Evolutionary conservation across 257 asterid species (phyloP).

Genomic region (Thymus quinquecostatus): DNA sequence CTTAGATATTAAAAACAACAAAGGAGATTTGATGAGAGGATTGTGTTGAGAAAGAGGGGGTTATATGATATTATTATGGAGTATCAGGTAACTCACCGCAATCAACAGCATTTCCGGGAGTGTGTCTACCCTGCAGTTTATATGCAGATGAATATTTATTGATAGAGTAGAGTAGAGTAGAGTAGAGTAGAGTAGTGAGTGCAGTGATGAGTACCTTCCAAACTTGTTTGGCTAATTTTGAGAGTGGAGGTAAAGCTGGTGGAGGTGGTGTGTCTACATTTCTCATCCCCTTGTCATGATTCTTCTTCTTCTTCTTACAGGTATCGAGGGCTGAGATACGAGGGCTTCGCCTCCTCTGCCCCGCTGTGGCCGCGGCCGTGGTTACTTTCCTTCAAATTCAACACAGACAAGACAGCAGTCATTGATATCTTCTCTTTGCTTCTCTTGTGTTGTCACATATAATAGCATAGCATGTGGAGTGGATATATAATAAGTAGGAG

Average conservation of each 20-base stretch:
- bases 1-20: neutral
- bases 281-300: slow-evolving; percentile 36
- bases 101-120: slow-evolving; percentile 22
- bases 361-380: slow-evolving; percentile 19
- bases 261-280: slow-evolving; percentile 31
- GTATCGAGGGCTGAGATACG: slow-evolving; percentile 51
- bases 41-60: no score
- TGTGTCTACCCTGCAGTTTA: slow-evolving; percentile 45
- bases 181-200: no score
- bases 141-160: no score
- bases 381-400: slow-evolving; percentile 17
- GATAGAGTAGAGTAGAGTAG: no score
- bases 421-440: no score
- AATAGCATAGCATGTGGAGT: no score
- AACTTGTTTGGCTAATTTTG: slow-evolving; percentile 47
- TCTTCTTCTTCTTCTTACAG: neutral
- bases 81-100: slow-evolving; percentile 33
- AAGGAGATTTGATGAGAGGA: no score
- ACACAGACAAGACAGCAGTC: no score
- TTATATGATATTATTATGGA: no score
- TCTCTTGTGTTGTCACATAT: no score
- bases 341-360: slow-evolving; percentile 56
- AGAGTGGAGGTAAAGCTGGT: slow-evolving; percentile 20
- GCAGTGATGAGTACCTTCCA: slow-evolving; percentile 44
- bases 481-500: no score